Percentiles rank a stretch among this genome's conserved stretches.
These are phyloP conservation scores for Backusella sp. DNA, from an alignment of 192 early-diverging fungal species.

Conservation along the genomic window DNA sequence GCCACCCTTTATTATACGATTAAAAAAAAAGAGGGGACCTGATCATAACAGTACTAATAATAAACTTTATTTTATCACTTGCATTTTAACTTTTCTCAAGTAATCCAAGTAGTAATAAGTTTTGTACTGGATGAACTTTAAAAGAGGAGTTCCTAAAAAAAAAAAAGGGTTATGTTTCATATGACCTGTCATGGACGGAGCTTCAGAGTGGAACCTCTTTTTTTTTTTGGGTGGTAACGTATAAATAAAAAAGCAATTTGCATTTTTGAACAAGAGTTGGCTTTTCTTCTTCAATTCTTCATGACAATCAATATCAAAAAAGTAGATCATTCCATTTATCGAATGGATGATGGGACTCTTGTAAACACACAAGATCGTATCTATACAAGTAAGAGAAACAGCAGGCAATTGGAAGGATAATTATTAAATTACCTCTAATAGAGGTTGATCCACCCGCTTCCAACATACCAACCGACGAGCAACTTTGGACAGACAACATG, in stretches of 20 bases:
- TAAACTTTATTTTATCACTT: too few species aligned
- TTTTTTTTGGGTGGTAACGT: background rate
- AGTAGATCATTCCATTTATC: constrained; percentile 69
- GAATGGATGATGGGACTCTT: constrained; percentile 62
- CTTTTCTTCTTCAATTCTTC: background rate
- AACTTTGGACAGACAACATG: constrained; percentile 49
- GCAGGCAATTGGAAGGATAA: too few species aligned
- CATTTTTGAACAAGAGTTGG: background rate
- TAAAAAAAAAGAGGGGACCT: too few species aligned
- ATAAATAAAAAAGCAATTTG: background rate
- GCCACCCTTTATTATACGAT: too few species aligned
- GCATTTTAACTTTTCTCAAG: too few species aligned
- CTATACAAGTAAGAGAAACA: constrained; percentile 58
- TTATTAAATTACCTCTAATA: background rate
- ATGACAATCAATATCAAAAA: background rate
- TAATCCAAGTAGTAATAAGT: too few species aligned
- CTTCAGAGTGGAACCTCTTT: background rate
- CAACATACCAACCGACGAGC: constrained; percentile 38
- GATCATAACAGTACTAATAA: too few species aligned
- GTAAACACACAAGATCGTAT: constrained; percentile 71
- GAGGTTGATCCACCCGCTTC: constrained; percentile 51
- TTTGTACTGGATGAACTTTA: too few species aligned
- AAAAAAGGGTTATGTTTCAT: background rate
- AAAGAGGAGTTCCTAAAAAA: background rate
- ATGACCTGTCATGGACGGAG: background rate